Base-by-base conservation (phyloP, 306 rosid species). In the Cercis canadensis region DNA sequence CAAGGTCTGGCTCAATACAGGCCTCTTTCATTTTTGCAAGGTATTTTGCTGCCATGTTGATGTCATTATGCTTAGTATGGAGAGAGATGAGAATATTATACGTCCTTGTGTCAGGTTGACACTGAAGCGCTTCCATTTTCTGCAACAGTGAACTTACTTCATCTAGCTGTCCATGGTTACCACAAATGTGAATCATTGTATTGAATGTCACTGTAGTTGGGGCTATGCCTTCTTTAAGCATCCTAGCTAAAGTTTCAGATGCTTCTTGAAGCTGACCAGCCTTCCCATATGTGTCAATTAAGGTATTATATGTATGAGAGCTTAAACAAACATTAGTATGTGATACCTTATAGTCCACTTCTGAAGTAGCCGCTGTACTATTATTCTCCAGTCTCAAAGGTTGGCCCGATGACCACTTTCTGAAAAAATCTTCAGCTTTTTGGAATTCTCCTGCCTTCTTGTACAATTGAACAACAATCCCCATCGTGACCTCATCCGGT, bases 401-500 rank as follows among this genome's bases (percentile, higher is more conserved):
- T 70, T 78, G 76, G 40, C 89, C 70, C 5, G 46, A 74, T 11
- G 96, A 88, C 97, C 97, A 93, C 67, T 78, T 87, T 59, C 75
- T 69, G 80, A 90, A 90, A 85, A 85, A 90, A 4, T 74, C 90
- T 82, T 87, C 96, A 0, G 97, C 97, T 67, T 90, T 93, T 62
- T 40, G 80, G 78, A 85, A 88, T 60, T 88, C 96, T 10, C 97
- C 96, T 0, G 90, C 89, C 69, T 85, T 88, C 90, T 93, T 93
- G 61, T 88, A 90, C 87, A 93, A 39, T 65, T 90, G 98, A 78
- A 93, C 87, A 6, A 93, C 94, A 73, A 83, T 93, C 68, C 86
- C 97, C 98, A 93, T 82, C 5, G 97, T 93, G 29, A 93, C 89
- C 84, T 93, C 98, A 81, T 93, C 98, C 10, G 97, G 97, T 39